These are phyloP conservation scores for Poterioochromonas sp. DNA, from an alignment of 352 stramenopile species.

Conservation along the genomic window DNA sequence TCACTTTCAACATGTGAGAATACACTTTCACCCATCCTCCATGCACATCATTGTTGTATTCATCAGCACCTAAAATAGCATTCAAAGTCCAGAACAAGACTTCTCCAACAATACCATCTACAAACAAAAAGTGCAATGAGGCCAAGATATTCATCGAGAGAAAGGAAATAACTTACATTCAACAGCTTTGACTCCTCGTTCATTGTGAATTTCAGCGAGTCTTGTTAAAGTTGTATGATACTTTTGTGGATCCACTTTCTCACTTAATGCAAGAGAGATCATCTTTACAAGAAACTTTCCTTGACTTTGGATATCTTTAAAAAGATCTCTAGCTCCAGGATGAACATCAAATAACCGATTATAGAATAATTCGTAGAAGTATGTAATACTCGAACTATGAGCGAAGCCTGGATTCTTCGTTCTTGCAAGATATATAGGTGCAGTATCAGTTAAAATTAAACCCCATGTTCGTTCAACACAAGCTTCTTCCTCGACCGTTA, in stretches of 20 bases:
- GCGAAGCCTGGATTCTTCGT: neutral
- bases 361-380: neutral
- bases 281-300: constrained; percentile 2
- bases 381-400: neutral
- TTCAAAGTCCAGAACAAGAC: constrained; percentile 6
- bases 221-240: neutral
- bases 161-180: neutral
- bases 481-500: neutral
- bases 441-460: neutral
- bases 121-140: neutral
- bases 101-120: constrained; percentile 2
- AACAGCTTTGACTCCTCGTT: neutral
- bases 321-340: neutral
- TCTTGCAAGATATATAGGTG: neutral
- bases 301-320: neutral
- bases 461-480: neutral
- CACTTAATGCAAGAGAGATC: neutral
- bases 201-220: neutral
- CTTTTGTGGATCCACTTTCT: neutral
- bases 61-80: neutral
- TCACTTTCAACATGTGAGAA: neutral
- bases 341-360: constrained; percentile 1
- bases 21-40: neutral
- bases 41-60: neutral
- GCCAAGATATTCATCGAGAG: neutral